phyloP scores from a whole-genome alignment of 768 basidiomycete species.

The Pholiota microspora region DNA sequence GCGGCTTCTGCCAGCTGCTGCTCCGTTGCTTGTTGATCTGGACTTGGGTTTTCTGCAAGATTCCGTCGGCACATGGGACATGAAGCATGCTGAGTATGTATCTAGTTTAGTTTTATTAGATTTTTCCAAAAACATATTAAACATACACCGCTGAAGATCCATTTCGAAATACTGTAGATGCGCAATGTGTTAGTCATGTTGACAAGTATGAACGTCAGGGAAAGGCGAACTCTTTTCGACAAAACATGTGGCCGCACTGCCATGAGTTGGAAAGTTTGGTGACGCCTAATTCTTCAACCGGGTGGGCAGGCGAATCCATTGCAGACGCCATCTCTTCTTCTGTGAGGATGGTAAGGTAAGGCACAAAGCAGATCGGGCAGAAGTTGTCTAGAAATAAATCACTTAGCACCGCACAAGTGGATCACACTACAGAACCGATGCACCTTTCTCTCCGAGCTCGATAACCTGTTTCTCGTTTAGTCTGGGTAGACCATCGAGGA shows the following conservation, averaged over 20 bases:
- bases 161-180: conserved; percentile 53
- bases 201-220: not conserved
- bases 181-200: not conserved
- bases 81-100: conserved; percentile 51
- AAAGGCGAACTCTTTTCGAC: conserved; percentile 66
- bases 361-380: conserved; percentile 75
- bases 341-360: conserved; percentile 64
- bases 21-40: not conserved
- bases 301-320: conserved; percentile 79
- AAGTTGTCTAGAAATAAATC: conserved; percentile 46
- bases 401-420: not conserved
- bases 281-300: conserved; percentile 67
- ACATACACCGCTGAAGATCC: conserved; percentile 59
- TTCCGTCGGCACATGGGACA: conserved; percentile 64
- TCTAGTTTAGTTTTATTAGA: not conserved
- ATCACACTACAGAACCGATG: not conserved
- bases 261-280: conserved; percentile 52
- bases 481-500: conserved; percentile 46
- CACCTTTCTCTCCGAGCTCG: conserved; percentile 47
- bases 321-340: conserved; percentile 73
- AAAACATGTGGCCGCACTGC: conserved; percentile 74
- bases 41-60: conserved; percentile 30
- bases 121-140: not conserved
- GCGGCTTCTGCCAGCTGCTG: not conserved
- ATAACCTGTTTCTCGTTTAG: conserved; percentile 47